Evolutionary conservation across 768 basidiomycete genomes (phyloP), one percentile per base, ranked within the genome.

Genomic region (Clathrus columnatus): DNA sequence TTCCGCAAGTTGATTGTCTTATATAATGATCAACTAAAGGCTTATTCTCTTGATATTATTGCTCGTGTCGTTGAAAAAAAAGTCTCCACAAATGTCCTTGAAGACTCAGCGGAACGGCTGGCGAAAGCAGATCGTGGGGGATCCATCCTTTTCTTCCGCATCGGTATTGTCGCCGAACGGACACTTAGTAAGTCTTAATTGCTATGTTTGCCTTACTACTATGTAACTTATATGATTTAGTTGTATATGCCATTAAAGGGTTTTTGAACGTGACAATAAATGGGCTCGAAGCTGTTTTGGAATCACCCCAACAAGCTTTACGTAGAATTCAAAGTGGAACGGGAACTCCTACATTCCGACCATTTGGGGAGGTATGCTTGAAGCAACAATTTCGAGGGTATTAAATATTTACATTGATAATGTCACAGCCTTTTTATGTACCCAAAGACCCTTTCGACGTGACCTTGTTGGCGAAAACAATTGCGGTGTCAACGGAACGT

Each of bases 41-140:
- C 85, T 0, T 91, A 87, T 63, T 83, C 86, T 0, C 73, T 91
- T 7, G 85, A 88, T 56, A 65, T 82, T n/a, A 68, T 91, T 43
- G 81, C 78, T 0, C 79, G 80, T 21, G 75, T 84, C 10, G 78
- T 76, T 7, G 69, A 75, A 26, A 80, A 77, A 1, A 69, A 79
- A 56, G 65, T 75, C 0, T 70, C 79, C 14, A 60, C 68, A 7
- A 70, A 74, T 53, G 70, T 69, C 1, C 64, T 89, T 18, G 75
- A 78, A 5, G 75, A 79, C 1, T 81, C 85, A 2, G 67, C 74
- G 61, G 87, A 91, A 66, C 77, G 75, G 36, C 71, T 90, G 17
- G 76, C 79, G 4, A 76, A 75, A 1, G 65, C 71, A n/a, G 76
- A 77, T 54, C 70, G 73, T 5, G 75, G 71, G 47, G 80, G 43